These are phyloP conservation scores for Exsudoporus floridanus DNA, from an alignment of 1,284 basidiomycete species.

Conservation along the genomic window DNA sequence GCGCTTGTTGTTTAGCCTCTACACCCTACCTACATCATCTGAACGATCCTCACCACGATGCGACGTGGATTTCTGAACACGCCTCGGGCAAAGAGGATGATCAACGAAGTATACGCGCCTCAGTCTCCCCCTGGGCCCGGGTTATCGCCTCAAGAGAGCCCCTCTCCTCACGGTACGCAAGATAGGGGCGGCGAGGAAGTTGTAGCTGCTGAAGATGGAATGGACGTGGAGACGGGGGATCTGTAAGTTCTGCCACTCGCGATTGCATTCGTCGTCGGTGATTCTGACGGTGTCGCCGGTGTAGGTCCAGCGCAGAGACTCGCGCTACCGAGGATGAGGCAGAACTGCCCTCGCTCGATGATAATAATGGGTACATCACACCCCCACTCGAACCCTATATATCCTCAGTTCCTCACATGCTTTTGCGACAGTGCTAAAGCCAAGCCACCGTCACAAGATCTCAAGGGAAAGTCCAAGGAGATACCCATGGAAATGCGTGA, in stretches of 20 bases:
- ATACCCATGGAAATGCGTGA: neutral
- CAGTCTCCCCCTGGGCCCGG: neutral
- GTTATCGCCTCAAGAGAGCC: neutral
- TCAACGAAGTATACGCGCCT: slow-evolving; percentile 3
- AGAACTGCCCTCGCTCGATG: neutral
- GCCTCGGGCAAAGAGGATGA: neutral
- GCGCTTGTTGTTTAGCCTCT: neutral
- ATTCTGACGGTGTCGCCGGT: neutral
- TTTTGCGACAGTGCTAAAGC: neutral
- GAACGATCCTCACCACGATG: slow-evolving; percentile 10
- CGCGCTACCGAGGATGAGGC: neutral
- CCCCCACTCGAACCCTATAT: too few relatives aligned
- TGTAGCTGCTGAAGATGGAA: neutral
- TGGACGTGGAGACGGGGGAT: neutral
- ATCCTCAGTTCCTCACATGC: neutral
- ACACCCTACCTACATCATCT: neutral
- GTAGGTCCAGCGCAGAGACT: neutral
- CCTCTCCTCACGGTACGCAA: neutral
- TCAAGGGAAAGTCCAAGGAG: neutral
- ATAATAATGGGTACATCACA: neutral
- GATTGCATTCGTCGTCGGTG: neutral
- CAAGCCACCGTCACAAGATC: neutral
- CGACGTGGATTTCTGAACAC: slow-evolving; percentile 18
- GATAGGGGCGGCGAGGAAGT: neutral
- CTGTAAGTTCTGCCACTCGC: neutral